Base-by-base conservation (phyloP, 2,329 filamentous ascomycete genomes). In the Aaosphaeria pasadenensis region DNA sequence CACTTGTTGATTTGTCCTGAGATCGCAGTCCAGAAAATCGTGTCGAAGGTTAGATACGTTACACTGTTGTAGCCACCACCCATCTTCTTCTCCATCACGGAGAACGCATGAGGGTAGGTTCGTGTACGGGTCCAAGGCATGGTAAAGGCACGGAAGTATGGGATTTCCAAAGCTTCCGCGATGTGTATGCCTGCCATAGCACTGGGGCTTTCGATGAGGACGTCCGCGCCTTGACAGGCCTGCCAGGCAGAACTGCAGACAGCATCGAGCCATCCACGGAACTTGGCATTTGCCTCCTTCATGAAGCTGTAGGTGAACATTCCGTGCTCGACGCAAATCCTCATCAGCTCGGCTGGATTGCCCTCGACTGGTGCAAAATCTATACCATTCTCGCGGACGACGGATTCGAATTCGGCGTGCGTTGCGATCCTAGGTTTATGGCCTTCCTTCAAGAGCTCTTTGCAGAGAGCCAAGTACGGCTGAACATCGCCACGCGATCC, bases 101-200 rank as follows among this genome's bases (percentile, higher is more conserved):
- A 87, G 71, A 99, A 99, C 0, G 94, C 94, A 70, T 99, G 94
- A 2, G 94, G 94, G 61, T 99, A 99, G 1, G 92, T 91, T 45
- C 94, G 81, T 11, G 94, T 99, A 43, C 91, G 85, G 0, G 94
- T 96, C 94, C 94, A 99, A 0, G 94, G 94, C 94, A 99, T 99
- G 13, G 91, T 95, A 66, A 99, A 99, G 0, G 91, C 92, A 47
- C 94, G 85, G 75, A 97, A 97, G 70, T 99, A 99, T 0, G 94
- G 94, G 40, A 99, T 95, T 11, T 83, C 80, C 2, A 99, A 79
- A 28, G 91, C 90, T 72, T 99, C 94, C 1, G 94, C 94, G 56
- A 99, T 95, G 69, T 99, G 94, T 46, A 99, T 96, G 29, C 94
- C 94, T 0, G 88, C 91, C 94, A 99, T 99, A 11, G 94, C 91